Base-by-base conservation (phyloP, 2,329 filamentous ascomycete species). In the Eurotiales sp. region DNA sequence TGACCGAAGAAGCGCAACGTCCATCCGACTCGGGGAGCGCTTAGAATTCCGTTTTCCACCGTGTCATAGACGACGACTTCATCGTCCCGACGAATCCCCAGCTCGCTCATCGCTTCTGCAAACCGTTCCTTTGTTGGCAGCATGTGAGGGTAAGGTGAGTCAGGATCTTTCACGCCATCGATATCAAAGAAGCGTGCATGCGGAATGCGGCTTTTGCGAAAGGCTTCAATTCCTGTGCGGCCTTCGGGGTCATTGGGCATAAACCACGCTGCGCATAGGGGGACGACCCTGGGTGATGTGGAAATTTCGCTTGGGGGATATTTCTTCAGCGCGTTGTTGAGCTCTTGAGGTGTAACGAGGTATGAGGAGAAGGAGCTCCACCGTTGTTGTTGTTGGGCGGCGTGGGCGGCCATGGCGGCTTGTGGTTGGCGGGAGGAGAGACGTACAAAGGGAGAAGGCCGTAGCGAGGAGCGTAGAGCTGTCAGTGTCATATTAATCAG, bases 71-170 rank as follows among this genome's bases (percentile, higher is more conserved):
- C 89, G 0, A 99, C 93, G 3, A 99, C 82, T 30, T 84, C 87
- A 59, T 99, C 93, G 59, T 96, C 89, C 56, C 84, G 83, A 51
- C 84, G 82, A 58, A 99, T 93, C 7, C 93, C 93, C 44, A 99
- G 74, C 58, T 87, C 82, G 60, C 87, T 86, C 91, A 99, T 95
- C 37, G 91, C 89, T 49, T 85, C 81, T 40, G 89, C 88, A 65
- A 99, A 97, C 46, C 83, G 79, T 63, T 88, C 84, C 32, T 88
- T 78, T 7, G 81, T 85, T 2, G 93, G 93, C 2, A 99, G 82
- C 93, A 99, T 99, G 69, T 99, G 93, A 7, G 93, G 92, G 67
- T 96, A 97, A 1, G 89, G 87, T 50, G 87, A 95, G 60, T 84
- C 83, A 58, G 85, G 84, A 71, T 99, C 91, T 63, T 93, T 90